These are phyloP conservation scores for Areca catechu DNA, from an alignment of 176 grass and related monocot species.

Conservation along the genomic window DNA sequence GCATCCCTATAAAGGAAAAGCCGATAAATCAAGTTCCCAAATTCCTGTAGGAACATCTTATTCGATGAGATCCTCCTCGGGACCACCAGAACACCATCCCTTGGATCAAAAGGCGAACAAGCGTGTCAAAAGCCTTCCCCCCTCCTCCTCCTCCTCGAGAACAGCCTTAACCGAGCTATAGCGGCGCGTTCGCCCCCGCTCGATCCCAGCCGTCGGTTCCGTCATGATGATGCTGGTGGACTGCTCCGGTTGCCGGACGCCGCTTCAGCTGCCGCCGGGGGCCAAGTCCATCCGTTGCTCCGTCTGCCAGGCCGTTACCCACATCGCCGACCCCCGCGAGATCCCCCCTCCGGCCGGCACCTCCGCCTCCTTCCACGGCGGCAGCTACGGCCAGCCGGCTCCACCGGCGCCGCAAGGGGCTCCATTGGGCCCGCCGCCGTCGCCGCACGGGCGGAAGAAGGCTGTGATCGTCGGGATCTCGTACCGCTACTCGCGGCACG, in stretches of 20 bases:
- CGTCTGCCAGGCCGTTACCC: constrained; percentile 67
- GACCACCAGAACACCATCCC: too few species aligned
- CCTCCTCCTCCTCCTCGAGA: too few species aligned
- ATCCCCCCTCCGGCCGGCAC: not conserved
- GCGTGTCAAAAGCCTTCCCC: too few species aligned
- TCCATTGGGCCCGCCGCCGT: constrained; percentile 43
- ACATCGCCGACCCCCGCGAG: constrained; percentile 35
- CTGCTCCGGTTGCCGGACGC: constrained; percentile 78
- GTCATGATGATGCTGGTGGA: constrained; percentile 61
- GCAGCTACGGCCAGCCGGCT: not conserved
- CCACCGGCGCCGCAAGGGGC: constrained; percentile 16
- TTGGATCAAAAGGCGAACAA: too few species aligned
- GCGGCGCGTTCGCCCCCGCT: too few species aligned
- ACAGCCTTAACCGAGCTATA: too few species aligned
- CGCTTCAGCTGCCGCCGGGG: constrained; percentile 72
- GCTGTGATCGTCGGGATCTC: constrained; percentile 96
- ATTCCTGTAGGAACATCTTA: too few species aligned
- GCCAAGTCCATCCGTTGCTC: constrained; percentile 77
- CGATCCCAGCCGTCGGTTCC: too few species aligned
- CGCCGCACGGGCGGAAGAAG: constrained; percentile 72
- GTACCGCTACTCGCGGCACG: constrained; percentile 74
- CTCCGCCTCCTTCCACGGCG: not conserved
- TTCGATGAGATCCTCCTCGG: too few species aligned
- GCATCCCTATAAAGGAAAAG: too few species aligned
- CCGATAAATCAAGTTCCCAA: too few species aligned